Conservation (phyloP, 352 stramenopile genomes). For the Phytopythium delawarense region DNA sequence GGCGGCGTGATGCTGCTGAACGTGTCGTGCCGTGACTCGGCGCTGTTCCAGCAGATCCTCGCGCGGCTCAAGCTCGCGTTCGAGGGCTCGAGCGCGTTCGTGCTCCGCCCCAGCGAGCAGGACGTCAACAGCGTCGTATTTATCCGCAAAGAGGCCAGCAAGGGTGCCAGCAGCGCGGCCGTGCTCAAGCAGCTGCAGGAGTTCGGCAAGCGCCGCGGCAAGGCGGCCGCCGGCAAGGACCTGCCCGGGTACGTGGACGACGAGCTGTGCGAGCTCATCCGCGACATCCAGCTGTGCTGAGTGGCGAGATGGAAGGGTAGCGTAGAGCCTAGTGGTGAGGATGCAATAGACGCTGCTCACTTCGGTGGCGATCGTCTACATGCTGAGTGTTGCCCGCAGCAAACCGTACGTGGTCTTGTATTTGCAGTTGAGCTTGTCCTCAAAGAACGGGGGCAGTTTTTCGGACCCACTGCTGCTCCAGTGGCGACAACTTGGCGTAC, state of each 20-base stretch:
- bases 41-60: constrained; percentile 48
- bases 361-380: not conserved
- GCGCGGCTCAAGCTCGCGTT: constrained; percentile 35
- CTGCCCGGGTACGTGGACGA: constrained; percentile 35
- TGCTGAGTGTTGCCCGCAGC: not conserved
- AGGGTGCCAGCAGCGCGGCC: constrained; percentile 10
- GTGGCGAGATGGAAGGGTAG: not conserved
- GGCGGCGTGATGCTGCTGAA: constrained; percentile 62
- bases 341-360: not conserved
- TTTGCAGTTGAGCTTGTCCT: constrained; percentile 15
- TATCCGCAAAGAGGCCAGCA: constrained; percentile 30
- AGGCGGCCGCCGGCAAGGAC: constrained; percentile 12
- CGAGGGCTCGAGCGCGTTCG: constrained; percentile 17
- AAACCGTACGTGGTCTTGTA: constrained; percentile 20
- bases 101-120: constrained; percentile 35
- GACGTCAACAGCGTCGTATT: constrained; percentile 69
- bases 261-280: constrained; percentile 49
- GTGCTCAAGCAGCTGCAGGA: constrained; percentile 34
- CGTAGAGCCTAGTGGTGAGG: constrained; percentile 1
- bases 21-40: constrained; percentile 45
- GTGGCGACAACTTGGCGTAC: not conserved
- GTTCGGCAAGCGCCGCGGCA: constrained; percentile 25
- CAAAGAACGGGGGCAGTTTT: not conserved
- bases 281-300: constrained; percentile 39
- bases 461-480: not conserved